Evolutionary conservation across 805 yeast genomes (phyloP).

Genomic region (Yamadazyma ubonensis): DNA sequence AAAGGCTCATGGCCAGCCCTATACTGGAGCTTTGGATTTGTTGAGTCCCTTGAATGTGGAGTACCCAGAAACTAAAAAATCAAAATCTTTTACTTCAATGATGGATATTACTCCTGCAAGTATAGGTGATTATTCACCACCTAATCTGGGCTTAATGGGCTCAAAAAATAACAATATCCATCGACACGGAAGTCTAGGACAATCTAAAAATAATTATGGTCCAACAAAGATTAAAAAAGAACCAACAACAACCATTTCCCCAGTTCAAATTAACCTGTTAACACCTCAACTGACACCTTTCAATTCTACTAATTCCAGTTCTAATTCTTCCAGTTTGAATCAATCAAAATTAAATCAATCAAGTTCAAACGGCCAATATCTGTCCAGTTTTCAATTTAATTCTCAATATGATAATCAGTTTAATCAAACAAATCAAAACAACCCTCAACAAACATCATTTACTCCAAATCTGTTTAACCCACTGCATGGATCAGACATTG

Average conservation of each 20-base stretch:
- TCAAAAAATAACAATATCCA: no score
- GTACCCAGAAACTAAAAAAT: background rate
- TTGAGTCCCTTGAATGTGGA: conserved; percentile 33
- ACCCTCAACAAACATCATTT: background rate
- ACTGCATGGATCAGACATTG: no score
- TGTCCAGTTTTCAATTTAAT: no score
- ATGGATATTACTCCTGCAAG: conserved; percentile 32
- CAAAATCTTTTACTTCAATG: conserved; percentile 9
- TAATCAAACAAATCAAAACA: background rate
- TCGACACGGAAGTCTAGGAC: no score
- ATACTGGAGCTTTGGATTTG: conserved; percentile 15
- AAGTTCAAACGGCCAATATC: background rate
- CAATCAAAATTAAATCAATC: no score
- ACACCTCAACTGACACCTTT: conserved; percentile 9
- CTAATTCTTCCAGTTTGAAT: background rate
- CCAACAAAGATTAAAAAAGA: conserved; percentile 19
- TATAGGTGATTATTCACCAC: conserved; percentile 27
- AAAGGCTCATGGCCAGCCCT: background rate
- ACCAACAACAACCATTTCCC: conserved; percentile 18
- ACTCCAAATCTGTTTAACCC: background rate
- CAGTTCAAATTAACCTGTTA: conserved; percentile 15
- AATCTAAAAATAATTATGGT: no score
- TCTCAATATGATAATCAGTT: no score
- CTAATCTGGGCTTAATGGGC: conserved; percentile 6
- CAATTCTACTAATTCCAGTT: background rate